A percentile compares a stretch with the other conserved stretches of the same genome.
These are phyloP conservation scores for Chaetomium globosum DNA, from an alignment of 2,329 filamentous ascomycete species.

Conservation along the genomic window DNA sequence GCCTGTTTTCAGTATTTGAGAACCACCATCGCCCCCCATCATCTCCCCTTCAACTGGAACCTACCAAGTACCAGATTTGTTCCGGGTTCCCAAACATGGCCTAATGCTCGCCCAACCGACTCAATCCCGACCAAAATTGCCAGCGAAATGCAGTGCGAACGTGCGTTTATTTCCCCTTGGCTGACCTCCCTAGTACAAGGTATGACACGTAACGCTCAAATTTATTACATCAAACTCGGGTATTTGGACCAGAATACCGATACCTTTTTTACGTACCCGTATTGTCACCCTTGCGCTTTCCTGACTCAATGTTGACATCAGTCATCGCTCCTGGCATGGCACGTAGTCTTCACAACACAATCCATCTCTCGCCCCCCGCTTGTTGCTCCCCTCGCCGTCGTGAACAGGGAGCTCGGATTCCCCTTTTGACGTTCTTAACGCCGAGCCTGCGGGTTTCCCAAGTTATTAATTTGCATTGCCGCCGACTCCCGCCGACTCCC, in stretches of 20 bases:
- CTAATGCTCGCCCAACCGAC: background rate
- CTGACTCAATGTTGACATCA: background rate
- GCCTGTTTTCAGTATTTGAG: background rate
- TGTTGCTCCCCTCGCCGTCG: background rate
- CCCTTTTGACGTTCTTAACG: background rate
- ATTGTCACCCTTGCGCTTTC: background rate
- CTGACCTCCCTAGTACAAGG: background rate
- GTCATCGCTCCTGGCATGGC: background rate
- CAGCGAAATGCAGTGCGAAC: background rate
- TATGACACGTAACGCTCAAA: no score
- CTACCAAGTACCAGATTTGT: background rate
- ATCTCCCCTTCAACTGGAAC: background rate
- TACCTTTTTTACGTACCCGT: no score
- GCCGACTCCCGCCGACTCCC: constrained; percentile 15
- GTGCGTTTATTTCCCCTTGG: background rate
- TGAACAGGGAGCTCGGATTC: background rate
- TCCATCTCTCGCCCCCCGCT: background rate
- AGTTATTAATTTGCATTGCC: background rate
- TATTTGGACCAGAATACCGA: no score
- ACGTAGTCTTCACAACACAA: background rate
- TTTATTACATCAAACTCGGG: no score
- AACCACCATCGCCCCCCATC: background rate
- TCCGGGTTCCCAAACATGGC: background rate
- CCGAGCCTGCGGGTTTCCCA: background rate
- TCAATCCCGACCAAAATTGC: no score